Conservation (phyloP, 371 early-diverging fungal species). For the Rhizopus stolonifer region DNA sequence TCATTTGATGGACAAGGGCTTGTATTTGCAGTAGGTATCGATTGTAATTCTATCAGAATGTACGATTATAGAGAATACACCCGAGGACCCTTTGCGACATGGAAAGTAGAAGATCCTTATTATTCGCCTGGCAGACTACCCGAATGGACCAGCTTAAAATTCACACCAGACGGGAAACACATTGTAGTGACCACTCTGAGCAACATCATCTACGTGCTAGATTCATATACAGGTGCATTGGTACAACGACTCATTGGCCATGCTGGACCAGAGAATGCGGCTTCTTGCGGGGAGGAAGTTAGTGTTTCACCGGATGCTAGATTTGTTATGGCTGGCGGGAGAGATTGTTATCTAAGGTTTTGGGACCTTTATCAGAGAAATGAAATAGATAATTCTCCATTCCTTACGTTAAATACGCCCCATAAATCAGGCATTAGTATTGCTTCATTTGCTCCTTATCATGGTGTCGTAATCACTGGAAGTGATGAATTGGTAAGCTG, state of each 20-base stretch:
- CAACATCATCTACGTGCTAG: conserved; percentile 67
- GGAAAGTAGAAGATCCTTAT: conserved; percentile 40
- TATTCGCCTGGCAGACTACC: conserved; percentile 21
- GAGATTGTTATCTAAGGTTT: conserved; percentile 59
- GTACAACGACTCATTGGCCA: conserved; percentile 57
- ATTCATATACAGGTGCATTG: conserved; percentile 62
- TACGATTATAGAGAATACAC: conserved; percentile 71
- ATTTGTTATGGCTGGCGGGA: conserved; percentile 71
- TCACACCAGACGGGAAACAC: conserved; percentile 72
- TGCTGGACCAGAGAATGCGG: conserved; percentile 24
- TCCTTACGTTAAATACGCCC: conserved; percentile 27
- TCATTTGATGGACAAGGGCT: conserved; percentile 82
- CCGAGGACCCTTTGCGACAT: conserved; percentile 20
- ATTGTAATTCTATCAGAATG: conserved; percentile 45
- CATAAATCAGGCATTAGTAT: conserved; percentile 45
- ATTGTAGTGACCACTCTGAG: conserved; percentile 72
- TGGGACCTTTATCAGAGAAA: conserved; percentile 65
- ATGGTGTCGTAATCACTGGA: conserved; percentile 67
- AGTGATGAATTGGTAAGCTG: background rate
- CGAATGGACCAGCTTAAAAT: conserved; percentile 67
- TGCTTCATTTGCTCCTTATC: conserved; percentile 69
- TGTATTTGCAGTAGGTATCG: conserved; percentile 73
- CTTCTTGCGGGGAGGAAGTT: conserved; percentile 53
- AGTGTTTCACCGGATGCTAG: conserved; percentile 78
- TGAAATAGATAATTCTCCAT: conserved; percentile 10